Evolutionary conservation across 345 rosid genomes (phyloP).

Genomic region (Abelmoschus esculentus): DNA sequence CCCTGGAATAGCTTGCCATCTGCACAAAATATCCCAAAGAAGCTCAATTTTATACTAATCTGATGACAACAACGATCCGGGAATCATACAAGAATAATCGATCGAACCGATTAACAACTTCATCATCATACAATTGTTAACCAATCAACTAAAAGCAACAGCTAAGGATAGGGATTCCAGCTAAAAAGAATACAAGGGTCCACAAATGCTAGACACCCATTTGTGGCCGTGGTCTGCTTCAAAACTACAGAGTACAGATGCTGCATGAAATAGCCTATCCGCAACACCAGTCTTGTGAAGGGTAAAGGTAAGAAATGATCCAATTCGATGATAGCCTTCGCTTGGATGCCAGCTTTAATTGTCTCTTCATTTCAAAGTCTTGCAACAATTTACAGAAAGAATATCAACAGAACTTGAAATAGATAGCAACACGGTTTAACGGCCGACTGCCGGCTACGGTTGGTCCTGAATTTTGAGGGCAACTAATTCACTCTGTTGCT

Average conservation of each 20-base stretch:
- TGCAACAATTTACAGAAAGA: neutral
- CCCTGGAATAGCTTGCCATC: conserved; percentile 3
- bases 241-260: neutral
- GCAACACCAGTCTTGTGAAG: neutral
- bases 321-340: neutral
- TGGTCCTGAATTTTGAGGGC: conserved; percentile 59
- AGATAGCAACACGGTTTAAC: conserved; percentile 4
- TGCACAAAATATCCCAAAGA: neutral
- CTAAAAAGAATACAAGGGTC: neutral
- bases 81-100: neutral
- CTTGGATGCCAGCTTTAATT: too few relatives aligned
- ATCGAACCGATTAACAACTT: neutral
- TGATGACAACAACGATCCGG: neutral
- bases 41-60: neutral
- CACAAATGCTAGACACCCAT: neutral
- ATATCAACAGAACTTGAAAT: neutral
- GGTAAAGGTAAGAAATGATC: neutral
- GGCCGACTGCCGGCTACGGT: conserved; percentile 29
- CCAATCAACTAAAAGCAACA: neutral
- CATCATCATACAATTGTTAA: neutral
- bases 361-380: neutral
- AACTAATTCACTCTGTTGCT: conserved; percentile 63
- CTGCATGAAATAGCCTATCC: neutral
- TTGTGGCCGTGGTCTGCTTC: neutral
- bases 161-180: neutral